phyloP scores from a whole-genome alignment of 2,329 filamentous ascomycete species.

The Didymella glomerata region DNA sequence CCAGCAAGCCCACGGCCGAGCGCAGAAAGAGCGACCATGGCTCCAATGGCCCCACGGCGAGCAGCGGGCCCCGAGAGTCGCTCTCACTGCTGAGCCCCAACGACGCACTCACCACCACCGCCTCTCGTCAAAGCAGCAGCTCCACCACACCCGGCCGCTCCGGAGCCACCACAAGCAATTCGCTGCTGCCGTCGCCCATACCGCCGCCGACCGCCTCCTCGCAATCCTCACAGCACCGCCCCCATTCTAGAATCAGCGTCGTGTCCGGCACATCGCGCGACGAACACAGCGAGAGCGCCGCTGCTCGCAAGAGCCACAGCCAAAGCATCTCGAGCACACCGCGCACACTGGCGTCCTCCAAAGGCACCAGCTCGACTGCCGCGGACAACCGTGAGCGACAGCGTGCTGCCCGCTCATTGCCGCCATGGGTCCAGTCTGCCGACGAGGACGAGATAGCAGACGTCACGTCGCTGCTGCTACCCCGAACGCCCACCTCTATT shows the following conservation, averaged over 20 bases:
- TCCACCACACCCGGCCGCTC: slow-evolving; percentile 19
- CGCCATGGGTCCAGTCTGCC: slow-evolving; percentile 51
- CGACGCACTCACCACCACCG: slow-evolving; percentile 24
- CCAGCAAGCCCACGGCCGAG: slow-evolving; percentile 42
- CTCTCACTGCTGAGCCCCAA: slow-evolving; percentile 31
- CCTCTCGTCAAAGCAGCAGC: slow-evolving; percentile 22
- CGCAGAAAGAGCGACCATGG: slow-evolving; percentile 40
- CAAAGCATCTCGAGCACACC: slow-evolving; percentile 49
- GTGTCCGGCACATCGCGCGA: slow-evolving; percentile 37
- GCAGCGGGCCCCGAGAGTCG: slow-evolving; percentile 9
- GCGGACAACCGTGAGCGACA: slow-evolving; percentile 46
- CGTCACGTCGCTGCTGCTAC: slow-evolving; percentile 44
- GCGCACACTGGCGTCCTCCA: slow-evolving; percentile 49
- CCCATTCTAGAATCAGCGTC: slow-evolving; percentile 43
- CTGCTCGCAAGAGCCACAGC: slow-evolving; percentile 43
- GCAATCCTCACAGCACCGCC: slow-evolving; percentile 40
- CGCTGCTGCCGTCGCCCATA: slow-evolving; percentile 45
- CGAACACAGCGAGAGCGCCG: slow-evolving; percentile 36
- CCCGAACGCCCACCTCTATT: slow-evolving; percentile 45
- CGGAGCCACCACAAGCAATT: slow-evolving; percentile 5
- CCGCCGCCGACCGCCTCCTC: slow-evolving; percentile 44
- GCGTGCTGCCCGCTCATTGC: slow-evolving; percentile 47
- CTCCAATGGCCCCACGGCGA: slow-evolving; percentile 6
- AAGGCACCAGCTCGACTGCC: slow-evolving; percentile 37
- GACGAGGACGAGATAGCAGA: slow-evolving; percentile 49